Conservation (phyloP, 106 monocot genomes). For the Dendrobium huoshanense region DNA sequence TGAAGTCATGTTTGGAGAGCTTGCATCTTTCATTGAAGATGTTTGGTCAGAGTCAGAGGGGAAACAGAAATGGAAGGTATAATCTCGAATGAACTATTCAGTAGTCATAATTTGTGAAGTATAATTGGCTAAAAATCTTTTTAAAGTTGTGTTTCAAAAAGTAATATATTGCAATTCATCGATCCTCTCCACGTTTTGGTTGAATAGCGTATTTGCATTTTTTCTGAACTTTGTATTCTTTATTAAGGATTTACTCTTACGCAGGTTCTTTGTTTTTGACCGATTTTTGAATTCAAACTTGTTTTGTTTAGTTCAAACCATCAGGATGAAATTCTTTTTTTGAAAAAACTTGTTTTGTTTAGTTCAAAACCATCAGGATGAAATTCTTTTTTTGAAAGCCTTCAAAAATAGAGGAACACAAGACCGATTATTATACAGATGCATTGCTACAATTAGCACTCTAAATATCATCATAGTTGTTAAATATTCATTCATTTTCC, state of each 20-base stretch:
- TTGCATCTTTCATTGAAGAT: conserved; percentile 83
- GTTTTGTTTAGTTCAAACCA: neutral
- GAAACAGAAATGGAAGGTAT: conserved; percentile 97
- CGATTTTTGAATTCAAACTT: neutral
- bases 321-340: neutral
- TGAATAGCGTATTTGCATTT: neutral
- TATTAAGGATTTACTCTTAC: neutral
- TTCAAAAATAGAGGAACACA: neutral
- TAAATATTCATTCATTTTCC: neutral
- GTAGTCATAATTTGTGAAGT: neutral
- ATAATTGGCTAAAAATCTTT: neutral
- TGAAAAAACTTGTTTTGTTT: neutral
- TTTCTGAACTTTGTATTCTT: neutral
- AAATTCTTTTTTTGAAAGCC: neutral
- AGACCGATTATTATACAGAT: neutral
- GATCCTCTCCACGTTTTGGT: neutral
- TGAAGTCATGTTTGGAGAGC: conserved; percentile 95
- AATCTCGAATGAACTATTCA: neutral
- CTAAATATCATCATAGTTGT: neutral
- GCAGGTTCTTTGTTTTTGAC: neutral
- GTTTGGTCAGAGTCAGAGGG: conserved; percentile 77
- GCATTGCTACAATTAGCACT: neutral
- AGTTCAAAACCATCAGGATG: neutral
- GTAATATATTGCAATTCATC: neutral
- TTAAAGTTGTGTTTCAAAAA: neutral